Conservation (phyloP, 805 yeast species). For the Saccharomyces paradoxus region DNA sequence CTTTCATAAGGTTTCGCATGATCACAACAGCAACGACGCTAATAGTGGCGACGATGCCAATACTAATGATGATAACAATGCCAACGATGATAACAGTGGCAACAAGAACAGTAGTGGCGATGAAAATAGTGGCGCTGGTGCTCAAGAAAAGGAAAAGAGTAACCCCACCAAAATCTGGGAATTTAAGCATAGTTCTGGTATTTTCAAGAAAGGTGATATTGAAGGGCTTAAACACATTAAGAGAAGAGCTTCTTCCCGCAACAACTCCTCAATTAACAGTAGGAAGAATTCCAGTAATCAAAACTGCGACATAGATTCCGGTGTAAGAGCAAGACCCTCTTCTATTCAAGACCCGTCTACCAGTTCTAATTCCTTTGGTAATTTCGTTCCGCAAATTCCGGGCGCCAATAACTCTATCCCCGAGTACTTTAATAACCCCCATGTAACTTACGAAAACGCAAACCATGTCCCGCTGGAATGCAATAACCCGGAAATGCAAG, state of each 20-base stretch:
- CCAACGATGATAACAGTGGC: constrained; percentile 10
- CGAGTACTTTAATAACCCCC: background rate
- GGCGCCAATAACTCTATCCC: background rate
- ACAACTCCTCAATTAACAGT: constrained; percentile 16
- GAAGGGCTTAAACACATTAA: constrained; percentile 69
- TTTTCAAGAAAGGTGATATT: constrained; percentile 72
- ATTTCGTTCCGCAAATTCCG: background rate
- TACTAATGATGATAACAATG: background rate
- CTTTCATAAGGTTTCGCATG: constrained; percentile 53
- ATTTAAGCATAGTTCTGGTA: constrained; percentile 73
- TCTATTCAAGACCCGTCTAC: background rate
- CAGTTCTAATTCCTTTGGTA: background rate
- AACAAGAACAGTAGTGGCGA: constrained; percentile 2
- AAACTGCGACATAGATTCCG: background rate
- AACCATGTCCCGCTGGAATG: background rate
- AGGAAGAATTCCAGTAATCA: constrained; percentile 12
- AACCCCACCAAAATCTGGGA: constrained; percentile 54
- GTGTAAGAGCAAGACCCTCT: background rate
- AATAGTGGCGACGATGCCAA: constrained; percentile 14
- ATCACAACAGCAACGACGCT: constrained; percentile 29
- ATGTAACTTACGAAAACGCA: background rate
- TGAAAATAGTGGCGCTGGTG: background rate
- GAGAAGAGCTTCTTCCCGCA: constrained; percentile 52
- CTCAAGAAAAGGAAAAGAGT: background rate
- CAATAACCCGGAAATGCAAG: background rate